These are phyloP conservation scores for Fusarium sp. DNA, from an alignment of 2,329 filamentous ascomycete genomes.

Conservation along the genomic window DNA sequence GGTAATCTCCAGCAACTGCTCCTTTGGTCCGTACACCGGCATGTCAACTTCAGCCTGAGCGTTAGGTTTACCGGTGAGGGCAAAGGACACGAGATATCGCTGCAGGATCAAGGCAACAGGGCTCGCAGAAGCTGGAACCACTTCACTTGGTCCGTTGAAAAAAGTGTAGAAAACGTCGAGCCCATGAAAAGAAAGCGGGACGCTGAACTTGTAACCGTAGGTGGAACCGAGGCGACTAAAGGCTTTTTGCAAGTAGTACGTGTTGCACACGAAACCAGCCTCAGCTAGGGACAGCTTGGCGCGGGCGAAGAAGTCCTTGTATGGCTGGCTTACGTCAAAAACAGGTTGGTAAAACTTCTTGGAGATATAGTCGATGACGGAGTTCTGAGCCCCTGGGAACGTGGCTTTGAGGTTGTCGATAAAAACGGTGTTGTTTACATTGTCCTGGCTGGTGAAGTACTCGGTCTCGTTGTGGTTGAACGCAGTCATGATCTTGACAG, in stretches of 20 bases:
- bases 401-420: background rate
- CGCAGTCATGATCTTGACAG: background rate
- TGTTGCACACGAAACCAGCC: background rate
- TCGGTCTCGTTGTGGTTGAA: background rate
- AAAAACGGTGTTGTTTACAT: background rate
- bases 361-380: background rate
- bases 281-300: background rate
- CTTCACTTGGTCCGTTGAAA: background rate
- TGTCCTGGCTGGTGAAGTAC: background rate
- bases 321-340: background rate
- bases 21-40: background rate
- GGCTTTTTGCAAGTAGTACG: background rate
- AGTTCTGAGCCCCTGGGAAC: background rate
- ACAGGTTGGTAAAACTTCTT: background rate
- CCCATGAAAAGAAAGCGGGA: background rate
- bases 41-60: background rate
- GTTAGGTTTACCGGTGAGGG: background rate
- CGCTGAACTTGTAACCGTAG: background rate
- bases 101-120: background rate
- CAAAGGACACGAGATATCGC: background rate
- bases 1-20: background rate
- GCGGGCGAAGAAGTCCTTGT: background rate
- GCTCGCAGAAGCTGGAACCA: background rate
- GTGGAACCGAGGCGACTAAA: background rate
- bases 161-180: background rate